Percentiles rank a stretch among this genome's conserved stretches.
These are phyloP conservation scores for Cerioporus squamosus DNA, from an alignment of 1,284 basidiomycete genomes.

Conservation along the genomic window DNA sequence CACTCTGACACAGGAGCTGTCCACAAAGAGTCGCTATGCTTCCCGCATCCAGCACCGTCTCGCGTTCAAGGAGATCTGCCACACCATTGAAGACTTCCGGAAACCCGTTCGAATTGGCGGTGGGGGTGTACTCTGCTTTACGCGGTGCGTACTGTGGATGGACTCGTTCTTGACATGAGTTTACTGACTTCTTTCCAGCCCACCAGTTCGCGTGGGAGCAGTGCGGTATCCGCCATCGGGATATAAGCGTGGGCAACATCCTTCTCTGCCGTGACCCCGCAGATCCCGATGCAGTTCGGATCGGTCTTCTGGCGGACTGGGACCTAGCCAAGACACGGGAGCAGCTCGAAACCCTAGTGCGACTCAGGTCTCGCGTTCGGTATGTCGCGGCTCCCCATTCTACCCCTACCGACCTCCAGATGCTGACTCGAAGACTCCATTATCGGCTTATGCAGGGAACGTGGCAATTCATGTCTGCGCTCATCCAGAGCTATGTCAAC, in stretches of 20 bases:
- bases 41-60: no score
- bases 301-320: constrained; percentile 8
- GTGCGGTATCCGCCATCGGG: constrained; percentile 3
- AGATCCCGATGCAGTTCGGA: not conserved
- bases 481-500: not conserved
- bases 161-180: no score
- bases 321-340: not conserved
- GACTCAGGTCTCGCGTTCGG: not conserved
- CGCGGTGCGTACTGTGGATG: no score
- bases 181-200: not conserved
- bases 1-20: no score
- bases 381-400: no score
- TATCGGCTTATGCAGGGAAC: constrained; percentile 35
- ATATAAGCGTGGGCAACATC: constrained; percentile 7
- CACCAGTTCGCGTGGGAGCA: constrained; percentile 4
- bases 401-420: no score
- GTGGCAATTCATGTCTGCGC: constrained; percentile 5
- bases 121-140: no score
- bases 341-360: not conserved
- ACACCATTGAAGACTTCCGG: no score
- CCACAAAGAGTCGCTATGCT: no score
- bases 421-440: constrained; percentile 33
- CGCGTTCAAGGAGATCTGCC: no score
- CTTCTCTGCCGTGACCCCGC: not conserved
- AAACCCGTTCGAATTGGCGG: no score